Percentiles rank a stretch among this genome's conserved stretches.
phyloP scores from a whole-genome alignment of 139 green algal genomes.

The Coelastrella sp. region DNA sequence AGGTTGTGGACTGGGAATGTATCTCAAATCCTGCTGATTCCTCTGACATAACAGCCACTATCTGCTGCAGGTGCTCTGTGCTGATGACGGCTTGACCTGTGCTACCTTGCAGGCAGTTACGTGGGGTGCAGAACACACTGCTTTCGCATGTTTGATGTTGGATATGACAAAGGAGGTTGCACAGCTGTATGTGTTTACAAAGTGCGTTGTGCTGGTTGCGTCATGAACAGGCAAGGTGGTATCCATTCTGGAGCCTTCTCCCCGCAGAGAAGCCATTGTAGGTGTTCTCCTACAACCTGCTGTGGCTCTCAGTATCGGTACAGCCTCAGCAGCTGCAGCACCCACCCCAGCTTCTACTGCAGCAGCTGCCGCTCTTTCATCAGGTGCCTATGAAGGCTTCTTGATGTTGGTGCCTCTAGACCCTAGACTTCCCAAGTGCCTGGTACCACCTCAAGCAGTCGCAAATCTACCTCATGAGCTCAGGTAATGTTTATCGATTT shows the following conservation, averaged over 20 bases:
- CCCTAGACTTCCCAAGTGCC: slow-evolving; percentile 68
- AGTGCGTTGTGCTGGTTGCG: too few relatives aligned
- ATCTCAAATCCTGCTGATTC: neutral
- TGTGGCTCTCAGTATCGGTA: neutral
- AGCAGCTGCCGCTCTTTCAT: slow-evolving; percentile 9
- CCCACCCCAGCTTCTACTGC: neutral
- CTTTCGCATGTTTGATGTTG: too few relatives aligned
- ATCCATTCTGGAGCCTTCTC: slow-evolving; percentile 69
- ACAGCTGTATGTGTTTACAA: too few relatives aligned
- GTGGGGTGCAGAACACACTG: too few relatives aligned
- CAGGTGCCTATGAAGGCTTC: slow-evolving; percentile 18
- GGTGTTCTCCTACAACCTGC: slow-evolving; percentile 71
- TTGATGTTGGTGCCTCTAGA: slow-evolving; percentile 77
- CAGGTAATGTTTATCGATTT: slow-evolving; percentile 1
- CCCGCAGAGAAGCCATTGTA: slow-evolving; percentile 74
- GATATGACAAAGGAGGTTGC: too few relatives aligned
- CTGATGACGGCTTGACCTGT: too few relatives aligned
- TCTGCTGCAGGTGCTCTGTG: too few relatives aligned
- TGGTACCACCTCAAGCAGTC: slow-evolving; percentile 49
- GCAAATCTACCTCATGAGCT: slow-evolving; percentile 42
- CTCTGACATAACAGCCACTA: too few relatives aligned
- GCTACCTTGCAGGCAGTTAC: too few relatives aligned
- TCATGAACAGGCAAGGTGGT: slow-evolving; percentile 85
- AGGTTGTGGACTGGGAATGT: slow-evolving; percentile 8
- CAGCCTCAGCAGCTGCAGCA: neutral